Conservation (phyloP, 805 yeast genomes). For the Nakazawaea molendinolei region DNA sequence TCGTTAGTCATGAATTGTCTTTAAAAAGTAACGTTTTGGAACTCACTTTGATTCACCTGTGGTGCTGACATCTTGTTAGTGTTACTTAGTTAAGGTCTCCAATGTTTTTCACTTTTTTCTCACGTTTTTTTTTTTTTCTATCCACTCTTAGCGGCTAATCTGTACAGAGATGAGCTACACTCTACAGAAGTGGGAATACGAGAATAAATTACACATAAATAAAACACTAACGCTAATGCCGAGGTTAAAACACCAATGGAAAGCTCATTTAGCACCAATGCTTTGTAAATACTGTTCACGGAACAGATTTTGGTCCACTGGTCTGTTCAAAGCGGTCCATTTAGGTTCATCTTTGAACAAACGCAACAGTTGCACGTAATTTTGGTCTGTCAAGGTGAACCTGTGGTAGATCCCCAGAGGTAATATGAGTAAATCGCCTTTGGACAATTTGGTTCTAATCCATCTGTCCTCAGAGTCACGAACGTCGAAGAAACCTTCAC, state of each 20-base stretch:
- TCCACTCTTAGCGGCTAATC: no score
- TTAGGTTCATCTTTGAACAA: slow-evolving; percentile 92
- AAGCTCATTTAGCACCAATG: slow-evolving; percentile 12
- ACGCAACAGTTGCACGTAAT: slow-evolving; percentile 70
- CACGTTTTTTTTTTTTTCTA: not conserved
- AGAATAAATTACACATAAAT: no score
- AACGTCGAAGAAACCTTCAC: slow-evolving; percentile 89
- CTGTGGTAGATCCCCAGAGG: slow-evolving; percentile 96
- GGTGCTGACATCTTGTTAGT: slow-evolving; percentile 3
- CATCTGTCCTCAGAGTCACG: slow-evolving; percentile 59
- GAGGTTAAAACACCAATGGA: no score
- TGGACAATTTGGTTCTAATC: slow-evolving; percentile 64
- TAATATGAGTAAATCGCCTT: slow-evolving; percentile 62
- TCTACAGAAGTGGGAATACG: no score
- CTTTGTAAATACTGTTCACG: slow-evolving; percentile 39
- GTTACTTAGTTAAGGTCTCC: not conserved
- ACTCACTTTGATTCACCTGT: slow-evolving; percentile 11
- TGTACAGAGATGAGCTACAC: no score
- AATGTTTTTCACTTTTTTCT: not conserved
- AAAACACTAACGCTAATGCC: no score
- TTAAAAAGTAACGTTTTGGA: not conserved
- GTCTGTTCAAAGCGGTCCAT: slow-evolving; percentile 84
- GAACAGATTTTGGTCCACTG: slow-evolving; percentile 41
- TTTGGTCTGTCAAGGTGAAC: slow-evolving; percentile 63
- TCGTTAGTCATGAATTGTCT: no score